Evolutionary conservation across 768 basidiomycete genomes (phyloP), one percentile per base, ranked within the genome.

Genomic region (Arthromyces matolae): DNA sequence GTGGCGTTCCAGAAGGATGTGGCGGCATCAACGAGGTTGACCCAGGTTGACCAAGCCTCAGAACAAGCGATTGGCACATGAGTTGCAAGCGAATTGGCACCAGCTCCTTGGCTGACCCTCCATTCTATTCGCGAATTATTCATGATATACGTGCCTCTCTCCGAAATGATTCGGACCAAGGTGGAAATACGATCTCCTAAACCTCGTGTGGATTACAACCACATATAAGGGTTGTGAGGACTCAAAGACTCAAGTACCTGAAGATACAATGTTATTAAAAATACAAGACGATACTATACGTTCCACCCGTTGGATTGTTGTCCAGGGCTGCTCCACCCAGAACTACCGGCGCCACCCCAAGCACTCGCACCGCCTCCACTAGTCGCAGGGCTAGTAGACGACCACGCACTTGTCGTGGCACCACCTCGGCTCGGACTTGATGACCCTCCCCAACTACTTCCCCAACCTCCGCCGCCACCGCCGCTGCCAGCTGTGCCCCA

Each of bases 271-370:
- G 37, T 38, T 31, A 12, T 39, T 29, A 16, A 8, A 12, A 23
- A 37, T 22, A 6, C 25, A 14, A 10, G 38, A 9, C 8, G 34
- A 61, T 31, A 25, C 23, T 50, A 77, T 23, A 71, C 64, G 49
- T 72, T 79, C 81, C 81, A 83, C 14, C 81, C 81, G 54, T 76
- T 77, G 14, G 77, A 58, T 44, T 74, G 76, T 46, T 63, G 77
- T 29, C 54, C 68, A 28, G 76, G 72, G 57, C 73, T 81, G 44
- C 65, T 69, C 79, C 73, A 81, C 9, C 81, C 81, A 48, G 63
- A 57, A 50, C 60, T 40, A 49, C 71, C 31, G 52, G 52, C 61
- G 33, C 55, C 66, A 32, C 71, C 70, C 73, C 74, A 76, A 8
- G 62, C 42, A 36, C 65, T 60, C 25, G 60, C 48, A 14, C 59